A percentile compares a stretch with the other conserved stretches of the same genome.
phyloP scores from a whole-genome alignment of 2,329 filamentous ascomycete species.

The Clarireedia sp. region DNA sequence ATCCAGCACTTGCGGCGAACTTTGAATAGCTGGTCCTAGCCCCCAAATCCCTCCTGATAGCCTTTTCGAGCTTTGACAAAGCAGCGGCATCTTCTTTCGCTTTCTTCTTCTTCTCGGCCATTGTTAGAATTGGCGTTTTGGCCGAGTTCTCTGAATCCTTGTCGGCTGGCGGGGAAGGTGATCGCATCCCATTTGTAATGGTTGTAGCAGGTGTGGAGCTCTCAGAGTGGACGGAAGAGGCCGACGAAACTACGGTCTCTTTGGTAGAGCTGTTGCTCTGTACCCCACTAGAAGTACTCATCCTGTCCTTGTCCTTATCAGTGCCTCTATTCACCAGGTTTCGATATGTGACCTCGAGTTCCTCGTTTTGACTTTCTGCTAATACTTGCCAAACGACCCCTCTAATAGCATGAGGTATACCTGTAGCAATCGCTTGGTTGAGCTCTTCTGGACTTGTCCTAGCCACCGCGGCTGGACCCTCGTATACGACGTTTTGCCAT shows the following conservation, averaged over 20 bases:
- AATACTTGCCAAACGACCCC: slow-evolving; percentile 99
- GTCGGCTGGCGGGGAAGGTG: slow-evolving; percentile 51
- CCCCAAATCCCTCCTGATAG: slow-evolving; percentile 83
- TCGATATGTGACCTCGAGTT: slow-evolving; percentile 78
- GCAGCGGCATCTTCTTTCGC: slow-evolving; percentile 68
- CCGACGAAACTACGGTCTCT: slow-evolving; percentile 64
- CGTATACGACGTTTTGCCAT: slow-evolving; percentile 93
- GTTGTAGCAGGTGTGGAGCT: slow-evolving; percentile 54
- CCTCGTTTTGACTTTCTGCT: slow-evolving; percentile 88
- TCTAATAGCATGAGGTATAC: slow-evolving; percentile 88
- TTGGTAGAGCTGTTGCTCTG: slow-evolving; percentile 44
- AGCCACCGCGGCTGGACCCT: slow-evolving; percentile 81
- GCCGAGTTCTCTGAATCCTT: slow-evolving; percentile 55
- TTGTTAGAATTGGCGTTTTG: slow-evolving; percentile 56
- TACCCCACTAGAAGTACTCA: slow-evolving; percentile 31
- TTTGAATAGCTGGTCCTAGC: slow-evolving; percentile 94
- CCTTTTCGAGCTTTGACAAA: slow-evolving; percentile 79
- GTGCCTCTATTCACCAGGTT: slow-evolving; percentile 74
- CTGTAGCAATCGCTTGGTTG: slow-evolving; percentile 81
- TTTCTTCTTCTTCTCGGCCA: slow-evolving; percentile 66
- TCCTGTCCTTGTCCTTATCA: slow-evolving; percentile 66
- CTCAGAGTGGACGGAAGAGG: slow-evolving; percentile 78
- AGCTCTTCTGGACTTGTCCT: slow-evolving; percentile 83
- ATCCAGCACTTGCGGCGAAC: slow-evolving; percentile 80
- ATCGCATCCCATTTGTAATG: slow-evolving; percentile 44